Conservation (phyloP, 176 grass and related monocot genomes). For the Hordeum marinum region DNA sequence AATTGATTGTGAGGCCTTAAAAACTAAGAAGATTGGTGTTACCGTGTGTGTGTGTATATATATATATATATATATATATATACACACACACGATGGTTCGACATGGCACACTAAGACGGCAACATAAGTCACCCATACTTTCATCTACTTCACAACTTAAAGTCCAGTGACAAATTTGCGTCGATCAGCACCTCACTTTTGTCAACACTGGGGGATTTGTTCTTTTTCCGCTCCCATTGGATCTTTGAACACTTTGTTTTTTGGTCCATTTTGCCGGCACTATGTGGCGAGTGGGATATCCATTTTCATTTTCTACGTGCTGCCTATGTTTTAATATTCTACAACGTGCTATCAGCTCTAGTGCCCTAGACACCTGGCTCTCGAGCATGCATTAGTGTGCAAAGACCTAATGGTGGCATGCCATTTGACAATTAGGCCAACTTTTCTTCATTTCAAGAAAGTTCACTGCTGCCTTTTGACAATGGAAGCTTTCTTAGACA, state of each 20-base stretch:
- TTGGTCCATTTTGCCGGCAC: background rate
- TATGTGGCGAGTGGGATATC: conserved; percentile 19
- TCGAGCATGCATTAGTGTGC: too few relatives aligned
- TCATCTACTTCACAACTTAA: too few relatives aligned
- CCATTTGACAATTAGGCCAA: background rate
- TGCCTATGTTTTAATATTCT: background rate
- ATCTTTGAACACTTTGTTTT: background rate
- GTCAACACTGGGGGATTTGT: background rate
- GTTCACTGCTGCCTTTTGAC: background rate
- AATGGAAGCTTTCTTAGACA: background rate
- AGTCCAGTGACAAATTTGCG: conserved; percentile 1
- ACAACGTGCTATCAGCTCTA: background rate
- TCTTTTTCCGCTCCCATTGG: background rate
- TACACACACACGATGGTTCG: too few relatives aligned
- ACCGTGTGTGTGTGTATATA: too few relatives aligned
- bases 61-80: too few relatives aligned
- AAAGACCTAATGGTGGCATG: too few relatives aligned
- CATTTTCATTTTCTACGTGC: background rate
- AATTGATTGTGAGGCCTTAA: too few relatives aligned
- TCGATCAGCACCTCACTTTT: background rate
- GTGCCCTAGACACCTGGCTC: background rate
- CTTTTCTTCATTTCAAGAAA: conserved; percentile 33
- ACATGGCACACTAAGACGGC: background rate
- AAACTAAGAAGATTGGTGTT: too few relatives aligned
- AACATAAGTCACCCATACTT: background rate